These are phyloP conservation scores for Sporisorium sorghi DNA, from an alignment of 1,284 basidiomycete species.

Conservation along the genomic window DNA sequence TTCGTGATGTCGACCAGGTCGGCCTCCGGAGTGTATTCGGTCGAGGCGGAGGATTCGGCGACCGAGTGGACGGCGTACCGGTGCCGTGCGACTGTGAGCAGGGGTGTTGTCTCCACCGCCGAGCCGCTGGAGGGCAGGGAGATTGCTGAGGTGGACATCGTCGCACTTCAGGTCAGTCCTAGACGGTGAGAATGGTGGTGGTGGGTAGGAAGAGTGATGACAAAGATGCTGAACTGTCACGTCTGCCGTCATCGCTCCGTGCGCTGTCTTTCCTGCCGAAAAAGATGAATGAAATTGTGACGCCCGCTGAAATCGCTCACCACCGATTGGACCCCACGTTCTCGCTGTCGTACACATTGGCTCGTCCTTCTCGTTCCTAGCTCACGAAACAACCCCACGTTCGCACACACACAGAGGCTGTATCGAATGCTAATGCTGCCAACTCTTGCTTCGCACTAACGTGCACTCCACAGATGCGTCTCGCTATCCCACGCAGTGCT, in stretches of 20 bases:
- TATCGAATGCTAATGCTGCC: too few species aligned
- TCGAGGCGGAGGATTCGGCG: slow-evolving; percentile 20
- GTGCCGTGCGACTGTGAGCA: slow-evolving; percentile 32
- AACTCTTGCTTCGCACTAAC: background rate
- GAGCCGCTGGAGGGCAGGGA: slow-evolving; percentile 9
- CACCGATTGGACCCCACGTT: background rate
- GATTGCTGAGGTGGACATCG: slow-evolving; percentile 27
- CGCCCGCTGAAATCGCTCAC: background rate
- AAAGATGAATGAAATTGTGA: too few species aligned
- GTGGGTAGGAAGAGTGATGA: background rate
- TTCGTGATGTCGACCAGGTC: slow-evolving; percentile 51
- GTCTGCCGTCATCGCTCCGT: slow-evolving; percentile 5
- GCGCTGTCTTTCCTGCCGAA: background rate
- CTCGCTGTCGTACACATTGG: background rate
- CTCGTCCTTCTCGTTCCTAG: too few species aligned
- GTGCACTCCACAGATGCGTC: slow-evolving; percentile 76
- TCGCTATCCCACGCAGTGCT: slow-evolving; percentile 91
- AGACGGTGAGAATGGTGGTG: too few species aligned
- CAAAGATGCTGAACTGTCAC: too few species aligned
- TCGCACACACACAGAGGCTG: too few species aligned
- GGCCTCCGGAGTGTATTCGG: slow-evolving; percentile 7
- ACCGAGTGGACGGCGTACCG: slow-evolving; percentile 26
- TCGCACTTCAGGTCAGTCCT: too few species aligned
- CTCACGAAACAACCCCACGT: too few species aligned
- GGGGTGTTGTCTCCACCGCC: slow-evolving; percentile 25